A percentile compares a stretch with the other conserved stretches of the same genome.
These are phyloP conservation scores for Clarireedia hainanense DNA, from an alignment of 2,329 filamentous ascomycete genomes.

Conservation along the genomic window DNA sequence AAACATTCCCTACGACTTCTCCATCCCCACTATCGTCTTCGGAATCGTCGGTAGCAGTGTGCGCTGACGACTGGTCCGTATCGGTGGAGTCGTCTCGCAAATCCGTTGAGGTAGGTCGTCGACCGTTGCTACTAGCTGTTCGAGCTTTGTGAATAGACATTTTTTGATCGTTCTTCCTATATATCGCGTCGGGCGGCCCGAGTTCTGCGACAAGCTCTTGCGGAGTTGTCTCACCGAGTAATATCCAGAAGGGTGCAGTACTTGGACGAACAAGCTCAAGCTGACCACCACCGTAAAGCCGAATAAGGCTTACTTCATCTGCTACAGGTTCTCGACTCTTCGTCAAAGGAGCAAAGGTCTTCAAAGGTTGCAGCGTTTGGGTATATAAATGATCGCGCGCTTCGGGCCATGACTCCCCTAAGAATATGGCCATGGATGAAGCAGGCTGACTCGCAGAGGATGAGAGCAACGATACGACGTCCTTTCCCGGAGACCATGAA, in stretches of 20 bases:
- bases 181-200: constrained; percentile 88
- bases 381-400: constrained; percentile 71
- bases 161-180: constrained; percentile 81
- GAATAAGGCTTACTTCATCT: constrained; percentile 78
- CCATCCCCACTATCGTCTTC: constrained; percentile 57
- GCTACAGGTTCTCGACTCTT: constrained; percentile 74
- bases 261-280: constrained; percentile 71
- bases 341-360: constrained; percentile 58
- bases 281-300: constrained; percentile 68
- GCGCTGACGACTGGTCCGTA: constrained; percentile 67
- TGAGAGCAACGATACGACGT: constrained; percentile 81
- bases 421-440: constrained; percentile 83
- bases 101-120: constrained; percentile 36
- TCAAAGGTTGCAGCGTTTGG: constrained; percentile 63
- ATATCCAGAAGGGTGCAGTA: constrained; percentile 59
- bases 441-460: constrained; percentile 70
- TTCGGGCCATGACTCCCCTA: constrained; percentile 83
- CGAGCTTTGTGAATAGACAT: constrained; percentile 75
- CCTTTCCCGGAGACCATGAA: constrained; percentile 65
- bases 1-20: constrained; percentile 43
- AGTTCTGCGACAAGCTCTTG: constrained; percentile 88
- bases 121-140: constrained; percentile 42
- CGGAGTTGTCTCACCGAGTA: constrained; percentile 77
- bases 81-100: constrained; percentile 52
- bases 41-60: constrained; percentile 62